These are phyloP conservation scores for Hygrophorus pudorinus DNA, from an alignment of 768 basidiomycete genomes.

Conservation along the genomic window DNA sequence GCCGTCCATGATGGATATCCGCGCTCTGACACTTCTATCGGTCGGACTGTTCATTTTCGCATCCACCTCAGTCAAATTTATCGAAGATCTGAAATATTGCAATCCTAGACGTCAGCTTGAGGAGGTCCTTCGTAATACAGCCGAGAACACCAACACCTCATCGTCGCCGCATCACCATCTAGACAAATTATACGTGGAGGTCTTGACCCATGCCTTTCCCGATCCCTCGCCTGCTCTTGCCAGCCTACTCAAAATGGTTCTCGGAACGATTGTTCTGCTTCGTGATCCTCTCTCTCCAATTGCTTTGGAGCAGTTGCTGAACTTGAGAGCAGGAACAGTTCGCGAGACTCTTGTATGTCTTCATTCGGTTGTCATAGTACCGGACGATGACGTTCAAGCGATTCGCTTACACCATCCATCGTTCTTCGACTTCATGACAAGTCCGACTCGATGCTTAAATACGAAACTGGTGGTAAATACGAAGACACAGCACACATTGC, in stretches of 20 bases:
- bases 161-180: neutral
- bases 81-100: conserved; percentile 8
- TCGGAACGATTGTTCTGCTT: conserved; percentile 1
- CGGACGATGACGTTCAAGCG: neutral
- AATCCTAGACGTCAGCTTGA: conserved; percentile 8
- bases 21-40: conserved; percentile 11
- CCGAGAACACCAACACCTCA: neutral
- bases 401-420: conserved; percentile 1
- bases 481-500: neutral
- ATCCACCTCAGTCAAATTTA: conserved; percentile 16
- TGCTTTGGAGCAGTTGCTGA: conserved; percentile 1
- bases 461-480: neutral
- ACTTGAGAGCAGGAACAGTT: neutral
- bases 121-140: conserved; percentile 5
- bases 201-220: neutral
- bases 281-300: neutral
- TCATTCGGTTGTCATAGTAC: conserved; percentile 1
- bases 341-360: neutral
- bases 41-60: conserved; percentile 19
- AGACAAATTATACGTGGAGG: conserved; percentile 1
- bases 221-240: neutral
- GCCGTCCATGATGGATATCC: conserved; percentile 14
- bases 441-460: conserved; percentile 1
- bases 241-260: neutral
- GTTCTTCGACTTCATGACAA: conserved; percentile 3